Evolutionary conservation across 1,139 yeast genomes (phyloP).

Genomic region (Zygosaccharomyces pseudobailii): DNA sequence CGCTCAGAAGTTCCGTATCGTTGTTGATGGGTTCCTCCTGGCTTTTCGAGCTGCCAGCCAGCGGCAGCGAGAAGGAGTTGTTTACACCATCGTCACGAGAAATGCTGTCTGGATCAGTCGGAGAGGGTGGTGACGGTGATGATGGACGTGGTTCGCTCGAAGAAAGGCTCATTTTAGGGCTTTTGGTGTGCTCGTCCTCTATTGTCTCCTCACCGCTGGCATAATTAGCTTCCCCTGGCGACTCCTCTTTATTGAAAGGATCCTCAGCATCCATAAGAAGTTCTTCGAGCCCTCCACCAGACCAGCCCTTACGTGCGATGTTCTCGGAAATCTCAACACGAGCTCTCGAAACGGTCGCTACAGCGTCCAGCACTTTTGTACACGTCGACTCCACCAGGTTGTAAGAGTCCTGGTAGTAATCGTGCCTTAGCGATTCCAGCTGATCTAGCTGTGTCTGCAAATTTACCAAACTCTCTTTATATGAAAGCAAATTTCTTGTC

Average conservation of each 20-base stretch:
- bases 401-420: conserved; percentile 58
- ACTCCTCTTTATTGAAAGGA: conserved; percentile 37
- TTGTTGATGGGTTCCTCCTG: conserved; percentile 5
- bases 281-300: conserved; percentile 79
- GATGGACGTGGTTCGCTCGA: neutral
- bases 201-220: conserved; percentile 9
- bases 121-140: neutral
- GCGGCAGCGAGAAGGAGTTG: conserved; percentile 15
- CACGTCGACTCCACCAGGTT: conserved; percentile 60
- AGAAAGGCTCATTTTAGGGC: conserved; percentile 1
- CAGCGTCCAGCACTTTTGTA: conserved; percentile 45
- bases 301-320: conserved; percentile 79
- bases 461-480: conserved; percentile 59
- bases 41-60: conserved; percentile 15
- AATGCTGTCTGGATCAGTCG: neutral
- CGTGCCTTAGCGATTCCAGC: conserved; percentile 69
- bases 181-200: conserved; percentile 2
- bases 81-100: conserved; percentile 2
- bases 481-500: conserved; percentile 56
- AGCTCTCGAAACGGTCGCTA: conserved; percentile 68
- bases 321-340: conserved; percentile 79
- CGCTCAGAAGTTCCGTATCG: conserved; percentile 4
- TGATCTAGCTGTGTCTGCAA: conserved; percentile 74
- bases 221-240: conserved; percentile 2
- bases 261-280: conserved; percentile 53